These are phyloP conservation scores for Rosa lucieae DNA, from an alignment of 306 rosid species.

Conservation along the genomic window DNA sequence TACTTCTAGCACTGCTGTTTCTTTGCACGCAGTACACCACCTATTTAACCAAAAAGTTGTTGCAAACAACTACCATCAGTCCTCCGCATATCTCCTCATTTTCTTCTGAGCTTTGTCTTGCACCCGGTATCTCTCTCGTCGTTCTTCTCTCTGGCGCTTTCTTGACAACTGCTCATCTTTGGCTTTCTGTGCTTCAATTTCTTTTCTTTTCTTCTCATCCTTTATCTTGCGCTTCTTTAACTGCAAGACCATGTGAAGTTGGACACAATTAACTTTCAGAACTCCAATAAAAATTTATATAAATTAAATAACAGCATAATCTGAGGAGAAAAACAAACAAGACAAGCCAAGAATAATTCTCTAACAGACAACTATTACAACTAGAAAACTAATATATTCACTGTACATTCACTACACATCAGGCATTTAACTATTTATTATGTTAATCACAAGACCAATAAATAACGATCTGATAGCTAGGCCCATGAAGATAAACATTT, in stretches of 20 bases:
- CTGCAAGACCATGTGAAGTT: slow-evolving; percentile 38
- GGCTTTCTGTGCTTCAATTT: slow-evolving; percentile 51
- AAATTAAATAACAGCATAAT: not conserved
- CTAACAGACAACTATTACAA: not conserved
- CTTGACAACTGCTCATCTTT: slow-evolving; percentile 60
- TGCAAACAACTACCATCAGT: slow-evolving; percentile 11
- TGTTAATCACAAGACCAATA: not conserved
- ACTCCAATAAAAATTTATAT: not conserved
- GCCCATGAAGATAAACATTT: not conserved
- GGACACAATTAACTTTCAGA: not conserved
- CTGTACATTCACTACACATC: not conserved
- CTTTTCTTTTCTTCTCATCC: slow-evolving; percentile 66
- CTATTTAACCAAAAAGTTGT: not conserved
- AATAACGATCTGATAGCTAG: not conserved
- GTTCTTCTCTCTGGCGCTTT: slow-evolving; percentile 88
- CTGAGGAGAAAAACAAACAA: not conserved
- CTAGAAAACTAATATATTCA: not conserved
- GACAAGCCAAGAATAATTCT: not conserved
- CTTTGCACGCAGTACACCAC: not conserved
- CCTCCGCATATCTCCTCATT: slow-evolving; percentile 46
- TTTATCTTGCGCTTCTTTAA: slow-evolving; percentile 67
- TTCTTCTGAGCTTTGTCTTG: slow-evolving; percentile 70
- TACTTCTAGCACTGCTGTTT: not conserved
- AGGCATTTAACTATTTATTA: not conserved
- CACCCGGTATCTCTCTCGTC: slow-evolving; percentile 65